Evolutionary conservation across 2,329 filamentous ascomycete species (phyloP).

Genomic region (Hirsutella minnesotensis): DNA sequence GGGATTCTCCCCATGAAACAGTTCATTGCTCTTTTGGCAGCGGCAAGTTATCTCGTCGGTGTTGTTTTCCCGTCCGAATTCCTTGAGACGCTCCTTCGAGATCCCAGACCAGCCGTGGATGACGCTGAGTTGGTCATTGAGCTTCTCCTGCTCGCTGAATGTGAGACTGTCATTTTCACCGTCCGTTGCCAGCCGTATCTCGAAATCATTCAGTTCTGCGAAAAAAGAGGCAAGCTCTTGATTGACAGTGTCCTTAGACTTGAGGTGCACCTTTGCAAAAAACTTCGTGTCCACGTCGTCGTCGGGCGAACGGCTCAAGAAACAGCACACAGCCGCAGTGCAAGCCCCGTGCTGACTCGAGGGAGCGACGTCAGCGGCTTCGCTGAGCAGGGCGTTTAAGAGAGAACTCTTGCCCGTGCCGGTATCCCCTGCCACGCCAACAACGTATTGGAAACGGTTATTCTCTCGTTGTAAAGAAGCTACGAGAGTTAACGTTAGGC

Average conservation of each 20-base stretch:
- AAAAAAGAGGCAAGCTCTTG: conserved; percentile 6
- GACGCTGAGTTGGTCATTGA: neutral
- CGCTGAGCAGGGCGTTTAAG: conserved; percentile 1
- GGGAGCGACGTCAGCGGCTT: conserved; percentile 2
- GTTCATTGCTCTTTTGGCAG: neutral
- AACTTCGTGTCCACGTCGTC: neutral
- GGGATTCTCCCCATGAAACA: neutral
- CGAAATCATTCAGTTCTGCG: conserved; percentile 2
- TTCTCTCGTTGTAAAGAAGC: neutral
- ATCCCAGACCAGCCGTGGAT: conserved; percentile 7
- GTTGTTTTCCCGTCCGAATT: neutral
- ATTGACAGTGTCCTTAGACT: conserved; percentile 4
- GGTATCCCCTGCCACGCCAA: neutral
- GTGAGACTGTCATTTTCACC: neutral
- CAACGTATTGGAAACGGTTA: neutral
- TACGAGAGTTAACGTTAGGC: neutral
- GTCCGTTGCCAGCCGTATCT: neutral
- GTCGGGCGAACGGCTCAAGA: neutral
- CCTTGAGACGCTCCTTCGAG: neutral
- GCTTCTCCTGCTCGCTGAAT: neutral
- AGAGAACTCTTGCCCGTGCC: neutral
- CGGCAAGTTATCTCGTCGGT: neutral
- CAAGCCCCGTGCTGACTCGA: conserved; percentile 8
- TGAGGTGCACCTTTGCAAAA: conserved; percentile 5
- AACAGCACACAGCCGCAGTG: conserved; percentile 9